Evolutionary conservation across 2,329 filamentous ascomycete species (phyloP).

Genomic region (Claviceps cyperi): DNA sequence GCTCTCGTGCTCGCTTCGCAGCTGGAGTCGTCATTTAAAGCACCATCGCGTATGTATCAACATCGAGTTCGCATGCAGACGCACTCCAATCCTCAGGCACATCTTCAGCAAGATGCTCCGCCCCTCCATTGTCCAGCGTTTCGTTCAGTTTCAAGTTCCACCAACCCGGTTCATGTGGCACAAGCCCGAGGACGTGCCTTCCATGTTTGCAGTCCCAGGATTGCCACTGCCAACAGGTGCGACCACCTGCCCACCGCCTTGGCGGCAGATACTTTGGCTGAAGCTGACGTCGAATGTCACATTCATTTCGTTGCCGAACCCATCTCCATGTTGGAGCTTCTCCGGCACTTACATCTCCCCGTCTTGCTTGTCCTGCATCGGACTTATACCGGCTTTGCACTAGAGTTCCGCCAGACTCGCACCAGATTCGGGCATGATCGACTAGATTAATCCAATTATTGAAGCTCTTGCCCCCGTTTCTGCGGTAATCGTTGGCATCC

Average conservation of each 20-base stretch:
- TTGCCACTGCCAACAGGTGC: conserved; percentile 1
- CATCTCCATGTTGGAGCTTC: not conserved
- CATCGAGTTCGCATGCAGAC: not conserved
- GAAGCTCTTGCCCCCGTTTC: not conserved
- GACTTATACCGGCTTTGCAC: not conserved
- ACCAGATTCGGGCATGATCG: not conserved
- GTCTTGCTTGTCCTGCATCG: not conserved
- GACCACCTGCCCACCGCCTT: conserved; percentile 2
- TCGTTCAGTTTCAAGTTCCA: too few relatives aligned
- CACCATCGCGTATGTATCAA: not conserved
- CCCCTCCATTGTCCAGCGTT: not conserved
- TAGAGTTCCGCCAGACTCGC: not conserved
- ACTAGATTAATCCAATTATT: not conserved
- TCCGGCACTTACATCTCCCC: not conserved
- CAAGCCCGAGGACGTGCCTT: not conserved
- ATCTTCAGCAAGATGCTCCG: not conserved
- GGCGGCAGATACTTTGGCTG: conserved; percentile 2
- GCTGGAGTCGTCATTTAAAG: not conserved
- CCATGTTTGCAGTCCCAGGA: not conserved
- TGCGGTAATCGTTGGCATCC: not conserved
- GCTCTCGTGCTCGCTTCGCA: not conserved
- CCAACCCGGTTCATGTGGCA: not conserved
- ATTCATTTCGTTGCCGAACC: not conserved
- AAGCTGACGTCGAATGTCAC: not conserved
- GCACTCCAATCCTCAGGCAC: not conserved